These are phyloP conservation scores for Epichloe sibirici DNA, from an alignment of 2,329 filamentous ascomycete genomes.

Conservation along the genomic window DNA sequence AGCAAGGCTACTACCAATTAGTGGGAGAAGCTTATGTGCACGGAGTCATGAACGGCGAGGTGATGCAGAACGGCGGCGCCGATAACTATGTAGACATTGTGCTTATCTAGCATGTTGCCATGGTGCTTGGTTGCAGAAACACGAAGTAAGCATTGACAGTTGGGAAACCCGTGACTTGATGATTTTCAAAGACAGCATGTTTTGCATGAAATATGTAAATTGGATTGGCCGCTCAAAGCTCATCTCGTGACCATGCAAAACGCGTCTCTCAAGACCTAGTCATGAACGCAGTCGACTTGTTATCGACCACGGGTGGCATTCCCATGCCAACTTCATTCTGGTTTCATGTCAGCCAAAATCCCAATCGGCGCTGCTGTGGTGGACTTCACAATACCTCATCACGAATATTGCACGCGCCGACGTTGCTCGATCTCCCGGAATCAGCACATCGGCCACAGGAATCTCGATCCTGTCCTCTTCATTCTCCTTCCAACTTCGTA, in stretches of 20 bases:
- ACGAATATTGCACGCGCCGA: conserved; percentile 5
- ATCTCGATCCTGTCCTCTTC: not conserved
- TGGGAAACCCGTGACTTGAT: not conserved
- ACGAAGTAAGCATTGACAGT: not conserved
- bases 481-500: not conserved
- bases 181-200: not conserved
- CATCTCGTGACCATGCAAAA: not conserved
- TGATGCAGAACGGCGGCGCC: not conserved
- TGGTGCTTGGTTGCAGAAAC: no score
- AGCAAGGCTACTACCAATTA: conserved; percentile 2
- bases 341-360: not conserved
- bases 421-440: conserved; percentile 3
- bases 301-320: not conserved
- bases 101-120: not conserved
- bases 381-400: not conserved
- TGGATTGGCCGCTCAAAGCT: not conserved
- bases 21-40: conserved; percentile 9
- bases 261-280: not conserved
- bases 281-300: not conserved
- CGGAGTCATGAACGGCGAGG: conserved; percentile 9
- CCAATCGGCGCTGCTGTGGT: not conserved
- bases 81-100: conserved; percentile 1
- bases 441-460: conserved; percentile 6
- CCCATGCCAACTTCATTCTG: not conserved
- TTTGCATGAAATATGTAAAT: not conserved